Conservation (phyloP, 2,329 filamentous ascomycete species). For the Penicillium psychrosexuale region DNA sequence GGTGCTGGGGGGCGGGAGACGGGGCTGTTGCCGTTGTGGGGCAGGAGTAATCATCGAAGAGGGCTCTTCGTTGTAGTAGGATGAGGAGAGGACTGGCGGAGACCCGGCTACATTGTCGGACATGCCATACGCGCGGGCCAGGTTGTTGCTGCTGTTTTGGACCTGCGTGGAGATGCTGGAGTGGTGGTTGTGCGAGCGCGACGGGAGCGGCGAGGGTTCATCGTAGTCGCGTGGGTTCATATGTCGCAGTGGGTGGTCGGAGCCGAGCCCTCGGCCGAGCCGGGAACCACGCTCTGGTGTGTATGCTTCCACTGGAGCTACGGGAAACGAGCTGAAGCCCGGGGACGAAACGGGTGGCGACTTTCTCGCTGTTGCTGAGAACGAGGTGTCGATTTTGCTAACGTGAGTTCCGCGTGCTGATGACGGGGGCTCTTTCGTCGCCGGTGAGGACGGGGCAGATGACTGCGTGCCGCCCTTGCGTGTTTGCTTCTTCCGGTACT, state of each 20-base stretch:
- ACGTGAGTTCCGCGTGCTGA: slow-evolving; percentile 37
- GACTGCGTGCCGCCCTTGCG: slow-evolving; percentile 43
- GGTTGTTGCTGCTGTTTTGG: slow-evolving; percentile 25
- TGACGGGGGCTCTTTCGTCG: slow-evolving; percentile 43
- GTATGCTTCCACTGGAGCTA: slow-evolving; percentile 45
- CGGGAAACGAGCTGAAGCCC: slow-evolving; percentile 42
- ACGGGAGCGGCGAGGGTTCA: slow-evolving; percentile 44
- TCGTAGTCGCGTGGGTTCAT: slow-evolving; percentile 38
- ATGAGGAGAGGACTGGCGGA: slow-evolving; percentile 49
- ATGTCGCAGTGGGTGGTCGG: slow-evolving; percentile 31
- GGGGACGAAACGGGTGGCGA: slow-evolving; percentile 41
- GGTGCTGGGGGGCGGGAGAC: slow-evolving; percentile 49
- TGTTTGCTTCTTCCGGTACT: slow-evolving; percentile 71
- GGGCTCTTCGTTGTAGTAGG: slow-evolving; percentile 47
- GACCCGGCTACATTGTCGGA: slow-evolving; percentile 42
- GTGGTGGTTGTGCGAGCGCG: slow-evolving; percentile 29
- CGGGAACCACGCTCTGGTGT: slow-evolving; percentile 49
- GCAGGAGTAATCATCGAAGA: slow-evolving; percentile 50
- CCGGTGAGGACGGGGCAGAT: slow-evolving; percentile 47
- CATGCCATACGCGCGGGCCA: slow-evolving; percentile 38
- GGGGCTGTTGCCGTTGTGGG: slow-evolving; percentile 48
- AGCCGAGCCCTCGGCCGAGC: slow-evolving; percentile 29
- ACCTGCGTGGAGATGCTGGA: slow-evolving; percentile 20
- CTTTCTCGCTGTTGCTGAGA: slow-evolving; percentile 36
- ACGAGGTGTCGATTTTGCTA: slow-evolving; percentile 36